phyloP scores from a whole-genome alignment of 192 early-diverging fungal genomes.

The Coemansia sp. region DNA sequence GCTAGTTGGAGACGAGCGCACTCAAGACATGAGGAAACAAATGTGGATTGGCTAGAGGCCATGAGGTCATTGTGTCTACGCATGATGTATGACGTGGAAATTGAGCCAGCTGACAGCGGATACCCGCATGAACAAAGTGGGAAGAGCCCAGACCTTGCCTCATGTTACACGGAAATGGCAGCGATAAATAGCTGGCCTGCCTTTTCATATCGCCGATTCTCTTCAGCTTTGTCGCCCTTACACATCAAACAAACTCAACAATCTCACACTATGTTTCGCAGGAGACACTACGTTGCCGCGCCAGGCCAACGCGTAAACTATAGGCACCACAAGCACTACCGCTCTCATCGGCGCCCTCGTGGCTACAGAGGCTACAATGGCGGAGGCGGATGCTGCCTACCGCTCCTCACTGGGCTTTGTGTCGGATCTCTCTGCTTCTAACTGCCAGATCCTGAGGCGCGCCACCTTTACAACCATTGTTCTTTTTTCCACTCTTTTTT shows the following conservation, averaged over 20 bases:
- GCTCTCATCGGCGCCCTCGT: neutral
- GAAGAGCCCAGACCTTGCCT: neutral
- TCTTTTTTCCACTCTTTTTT: too few relatives aligned
- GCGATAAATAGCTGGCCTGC: neutral
- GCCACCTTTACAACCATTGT: neutral
- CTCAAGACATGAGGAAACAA: neutral
- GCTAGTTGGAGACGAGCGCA: neutral
- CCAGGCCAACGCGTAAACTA: conserved; percentile 9
- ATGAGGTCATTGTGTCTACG: neutral
- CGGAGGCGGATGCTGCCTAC: conserved; percentile 9
- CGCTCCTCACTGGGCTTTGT: neutral
- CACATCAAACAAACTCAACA: neutral
- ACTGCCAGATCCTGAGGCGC: neutral
- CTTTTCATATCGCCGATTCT: neutral
- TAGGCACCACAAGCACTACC: conserved; percentile 3
- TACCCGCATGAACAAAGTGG: neutral
- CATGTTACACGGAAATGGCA: neutral
- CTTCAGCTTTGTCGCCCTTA: neutral
- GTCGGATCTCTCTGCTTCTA: conserved; percentile 4
- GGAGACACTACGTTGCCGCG: conserved; percentile 5
- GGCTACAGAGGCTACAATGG: neutral
- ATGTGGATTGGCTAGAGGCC: neutral
- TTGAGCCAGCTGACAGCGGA: neutral
- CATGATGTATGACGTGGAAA: neutral
- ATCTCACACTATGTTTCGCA: conserved; percentile 12